These are phyloP conservation scores for Pinus albicaulis DNA, from an alignment of 75 land plant species.

Conservation along the genomic window DNA sequence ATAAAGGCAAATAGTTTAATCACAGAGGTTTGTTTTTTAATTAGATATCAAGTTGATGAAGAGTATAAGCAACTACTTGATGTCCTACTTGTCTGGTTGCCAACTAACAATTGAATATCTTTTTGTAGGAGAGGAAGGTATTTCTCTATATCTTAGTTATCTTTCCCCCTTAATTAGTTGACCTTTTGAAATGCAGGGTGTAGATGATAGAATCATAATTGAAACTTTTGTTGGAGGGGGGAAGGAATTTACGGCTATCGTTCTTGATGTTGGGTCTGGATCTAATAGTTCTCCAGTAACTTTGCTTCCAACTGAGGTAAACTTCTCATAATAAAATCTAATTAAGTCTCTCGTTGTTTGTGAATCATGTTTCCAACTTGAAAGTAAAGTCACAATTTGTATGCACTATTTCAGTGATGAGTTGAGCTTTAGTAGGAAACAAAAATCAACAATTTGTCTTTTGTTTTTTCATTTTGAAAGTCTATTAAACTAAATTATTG, in stretches of 20 bases:
- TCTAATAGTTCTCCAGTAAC: constrained; percentile 51
- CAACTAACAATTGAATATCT: neutral
- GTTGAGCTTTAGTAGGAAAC: neutral
- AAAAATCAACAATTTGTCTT: neutral
- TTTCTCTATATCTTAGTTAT: neutral
- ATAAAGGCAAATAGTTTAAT: constrained; percentile 55
- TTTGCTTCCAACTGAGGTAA: constrained; percentile 78
- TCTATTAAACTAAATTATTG: neutral
- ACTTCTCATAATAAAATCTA: neutral
- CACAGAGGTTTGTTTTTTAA: constrained; percentile 34
- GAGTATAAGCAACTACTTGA: neutral
- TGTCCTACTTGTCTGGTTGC: neutral
- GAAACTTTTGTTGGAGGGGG: constrained; percentile 80
- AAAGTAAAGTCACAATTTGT: no score
- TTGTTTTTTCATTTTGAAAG: neutral
- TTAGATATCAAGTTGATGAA: neutral
- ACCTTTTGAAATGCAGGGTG: constrained; percentile 37
- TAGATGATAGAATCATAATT: constrained; percentile 68
- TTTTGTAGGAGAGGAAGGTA: neutral
- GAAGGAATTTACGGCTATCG: constrained; percentile 83
- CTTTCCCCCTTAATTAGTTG: constrained; percentile 3
- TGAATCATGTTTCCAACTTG: neutral
- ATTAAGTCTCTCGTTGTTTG: neutral
- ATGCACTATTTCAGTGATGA: neutral
- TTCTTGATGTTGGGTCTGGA: constrained; percentile 72